Evolutionary conservation across 495 filamentous ascomycete genomes (phyloP).

Genomic region (Hypoxylon fuscum): DNA sequence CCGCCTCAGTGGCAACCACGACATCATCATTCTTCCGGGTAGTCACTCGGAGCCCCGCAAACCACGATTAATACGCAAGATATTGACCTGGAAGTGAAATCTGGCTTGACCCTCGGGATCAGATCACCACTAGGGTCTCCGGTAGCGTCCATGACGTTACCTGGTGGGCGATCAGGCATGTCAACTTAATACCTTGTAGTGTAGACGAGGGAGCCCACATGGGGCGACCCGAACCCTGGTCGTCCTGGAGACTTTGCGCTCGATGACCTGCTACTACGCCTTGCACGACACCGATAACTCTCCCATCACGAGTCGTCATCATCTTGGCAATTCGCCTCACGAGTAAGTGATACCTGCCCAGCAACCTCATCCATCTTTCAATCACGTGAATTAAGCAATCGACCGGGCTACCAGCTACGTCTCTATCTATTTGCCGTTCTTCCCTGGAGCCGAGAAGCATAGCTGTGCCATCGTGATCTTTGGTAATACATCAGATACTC

Average conservation of each 20-base stretch:
- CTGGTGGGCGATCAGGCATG: neutral
- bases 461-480: conserved; percentile 8
- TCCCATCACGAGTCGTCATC: neutral
- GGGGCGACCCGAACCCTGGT: neutral
- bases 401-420: too few species aligned
- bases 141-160: conserved; percentile 12
- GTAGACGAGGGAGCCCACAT: neutral
- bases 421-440: neutral
- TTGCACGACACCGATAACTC: neutral
- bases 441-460: neutral
- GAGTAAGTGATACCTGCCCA: neutral
- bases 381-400: too few species aligned
- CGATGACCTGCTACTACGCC: neutral
- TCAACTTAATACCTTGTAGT: neutral
- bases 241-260: neutral
- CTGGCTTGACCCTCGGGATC: conserved; percentile 1
- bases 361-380: neutral
- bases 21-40: too few species aligned
- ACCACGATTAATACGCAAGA: neutral
- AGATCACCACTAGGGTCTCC: conserved; percentile 15
- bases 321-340: neutral
- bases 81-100: neutral
- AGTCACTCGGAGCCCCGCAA: neutral
- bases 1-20: too few species aligned
- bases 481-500: conserved; percentile 6